Conservation (phyloP, 495 filamentous ascomycete genomes). For the Neurospora sp. region DNA sequence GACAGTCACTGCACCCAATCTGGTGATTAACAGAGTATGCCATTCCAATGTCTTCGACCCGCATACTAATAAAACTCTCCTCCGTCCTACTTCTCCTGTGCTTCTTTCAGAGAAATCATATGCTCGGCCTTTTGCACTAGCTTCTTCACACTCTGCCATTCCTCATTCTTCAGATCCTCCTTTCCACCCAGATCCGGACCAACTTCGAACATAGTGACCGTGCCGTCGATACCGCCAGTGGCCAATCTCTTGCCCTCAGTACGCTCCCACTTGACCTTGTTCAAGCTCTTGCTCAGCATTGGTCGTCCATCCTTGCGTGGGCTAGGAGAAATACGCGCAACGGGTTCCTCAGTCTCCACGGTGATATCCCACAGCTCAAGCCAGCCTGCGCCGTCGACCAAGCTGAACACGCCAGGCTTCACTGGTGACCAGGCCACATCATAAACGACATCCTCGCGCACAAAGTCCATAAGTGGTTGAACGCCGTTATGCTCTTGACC, state of each 20-base stretch:
- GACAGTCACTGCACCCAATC: background rate
- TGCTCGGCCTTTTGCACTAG: constrained; percentile 59
- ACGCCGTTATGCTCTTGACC: constrained; percentile 21
- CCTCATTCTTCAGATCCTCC: constrained; percentile 70
- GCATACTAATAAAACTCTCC: background rate
- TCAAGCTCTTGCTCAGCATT: constrained; percentile 68
- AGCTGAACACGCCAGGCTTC: constrained; percentile 83
- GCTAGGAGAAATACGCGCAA: constrained; percentile 61
- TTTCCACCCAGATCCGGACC: constrained; percentile 72
- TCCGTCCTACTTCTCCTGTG: background rate
- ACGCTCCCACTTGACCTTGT: constrained; percentile 88
- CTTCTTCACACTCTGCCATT: constrained; percentile 86
- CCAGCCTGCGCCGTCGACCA: constrained; percentile 87
- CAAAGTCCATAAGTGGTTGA: constrained; percentile 74
- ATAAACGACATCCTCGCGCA: constrained; percentile 91
- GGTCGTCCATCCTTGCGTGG: constrained; percentile 46
- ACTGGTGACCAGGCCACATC: constrained; percentile 90
- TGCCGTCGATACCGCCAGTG: constrained; percentile 81
- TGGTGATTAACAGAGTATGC: background rate
- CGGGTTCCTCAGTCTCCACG: constrained; percentile 82
- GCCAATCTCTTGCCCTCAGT: constrained; percentile 77
- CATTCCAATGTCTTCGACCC: background rate
- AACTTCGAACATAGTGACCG: constrained; percentile 88
- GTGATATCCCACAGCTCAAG: constrained; percentile 95
- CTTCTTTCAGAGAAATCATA: background rate